Conservation (phyloP, 1,139 yeast genomes). For the Candida pseudocylindracea region DNA sequence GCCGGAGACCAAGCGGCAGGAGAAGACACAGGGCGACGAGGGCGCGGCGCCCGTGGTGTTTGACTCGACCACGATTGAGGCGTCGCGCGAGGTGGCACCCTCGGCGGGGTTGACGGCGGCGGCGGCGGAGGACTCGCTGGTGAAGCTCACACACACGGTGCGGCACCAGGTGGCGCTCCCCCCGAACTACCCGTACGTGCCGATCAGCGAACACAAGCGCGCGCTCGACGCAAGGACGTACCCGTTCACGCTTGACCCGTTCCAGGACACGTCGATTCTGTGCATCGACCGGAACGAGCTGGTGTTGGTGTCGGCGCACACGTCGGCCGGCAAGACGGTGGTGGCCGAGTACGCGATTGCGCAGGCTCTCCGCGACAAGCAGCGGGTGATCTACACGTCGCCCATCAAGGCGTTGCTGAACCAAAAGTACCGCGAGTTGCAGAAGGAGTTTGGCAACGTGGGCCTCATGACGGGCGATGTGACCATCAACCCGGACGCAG, state of each 20-base stretch:
- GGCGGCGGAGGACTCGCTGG: conserved; percentile 8
- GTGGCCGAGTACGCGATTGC: conserved; percentile 99
- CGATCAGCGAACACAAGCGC: conserved; percentile 73
- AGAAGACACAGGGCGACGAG: conserved; percentile 12
- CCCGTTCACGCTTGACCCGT: conserved; percentile 85
- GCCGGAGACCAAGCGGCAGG: conserved; percentile 4
- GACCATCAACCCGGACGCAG: conserved; percentile 90
- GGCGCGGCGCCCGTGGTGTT: conserved; percentile 73
- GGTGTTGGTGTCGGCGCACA: conserved; percentile 95
- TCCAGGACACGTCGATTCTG: conserved; percentile 88
- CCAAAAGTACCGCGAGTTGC: conserved; percentile 85
- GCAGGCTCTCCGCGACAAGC: conserved; percentile 72
- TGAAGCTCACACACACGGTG: conserved; percentile 74
- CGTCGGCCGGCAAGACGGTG: conserved; percentile 97
- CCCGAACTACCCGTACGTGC: conserved; percentile 68
- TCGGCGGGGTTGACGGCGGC: conserved; percentile 43
- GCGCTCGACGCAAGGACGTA: conserved; percentile 59
- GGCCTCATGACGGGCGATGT: conserved; percentile 98
- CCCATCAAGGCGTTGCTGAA: conserved; percentile 94
- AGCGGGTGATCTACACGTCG: conserved; percentile 88
- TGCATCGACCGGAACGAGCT: conserved; percentile 89
- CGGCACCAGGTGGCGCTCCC: conserved; percentile 97
- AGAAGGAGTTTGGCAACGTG: conserved; percentile 86
- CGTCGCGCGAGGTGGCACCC: conserved; percentile 68
- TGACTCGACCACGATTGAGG: conserved; percentile 41